Base-by-base conservation (phyloP, 257 asterid species). In the Nicotiana otophora region DNA sequence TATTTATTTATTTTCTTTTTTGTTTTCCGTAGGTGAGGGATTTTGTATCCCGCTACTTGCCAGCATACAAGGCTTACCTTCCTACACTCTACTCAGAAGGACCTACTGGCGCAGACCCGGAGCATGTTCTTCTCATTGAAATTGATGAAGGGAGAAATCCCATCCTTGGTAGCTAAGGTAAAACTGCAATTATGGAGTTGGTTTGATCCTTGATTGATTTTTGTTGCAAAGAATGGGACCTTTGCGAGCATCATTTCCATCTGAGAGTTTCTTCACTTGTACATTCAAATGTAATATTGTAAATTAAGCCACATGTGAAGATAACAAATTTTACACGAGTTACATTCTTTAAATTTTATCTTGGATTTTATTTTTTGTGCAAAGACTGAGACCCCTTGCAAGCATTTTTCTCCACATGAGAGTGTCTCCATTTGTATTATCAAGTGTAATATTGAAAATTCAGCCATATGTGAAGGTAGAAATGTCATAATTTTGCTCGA, bases 141-240 rank as follows among this genome's bases (percentile, higher is more conserved):
- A 93, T 94, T 9, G 98, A 94, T 63, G 98, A 92, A 86, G 98
- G 94, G 78, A 91, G 98, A 87, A 96, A 96, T 81, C 99, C 99
- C 81, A 92, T 96, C 83, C 97, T 90, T 62, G 94, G 84, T 84
- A 66, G 83, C 89, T 96, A 94, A 89, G 83, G 64, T 28, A 75
- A 75, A 51, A 26, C 46, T 75, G 28, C 80, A 51, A 39, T 26
- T 28, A 8, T 51, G 46, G 46, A 75, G 63, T 28, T 28, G 28
- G 15, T 15, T 51, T 51, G 80, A 51, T 75, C 64, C 20, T 51
- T 26, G 80, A 48, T 75, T 26, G 63, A 48, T 15, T 26, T 11
- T 75, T 51, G 19, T 42, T 26, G 10, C 17, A 53, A 75, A 26
- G 80, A 74, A 46, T 16, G n/a, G 36, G 61, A 75, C 61, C 61